Conservation (phyloP, 495 filamentous ascomycete genomes). For the Lasiosphaeria miniovina region DNA sequence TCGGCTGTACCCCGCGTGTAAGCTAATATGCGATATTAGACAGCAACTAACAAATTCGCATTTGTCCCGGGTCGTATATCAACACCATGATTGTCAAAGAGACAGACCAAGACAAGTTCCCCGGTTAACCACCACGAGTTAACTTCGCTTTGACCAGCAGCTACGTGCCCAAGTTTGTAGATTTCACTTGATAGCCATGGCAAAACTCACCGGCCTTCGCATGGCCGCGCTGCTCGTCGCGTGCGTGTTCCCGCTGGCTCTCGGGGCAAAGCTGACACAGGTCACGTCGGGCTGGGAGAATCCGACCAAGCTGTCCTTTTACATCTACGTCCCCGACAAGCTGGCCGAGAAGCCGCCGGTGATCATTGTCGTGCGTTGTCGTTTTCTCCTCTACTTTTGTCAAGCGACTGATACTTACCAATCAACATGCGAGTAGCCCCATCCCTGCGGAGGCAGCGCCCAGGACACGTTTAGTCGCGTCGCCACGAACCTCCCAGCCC, state of each 20-base stretch:
- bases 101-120: no score
- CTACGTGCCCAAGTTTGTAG: no score
- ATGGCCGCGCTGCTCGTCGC: not conserved
- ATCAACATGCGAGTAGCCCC: not conserved
- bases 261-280: slow-evolving; percentile 11
- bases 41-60: not conserved
- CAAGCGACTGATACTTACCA: slow-evolving; percentile 12
- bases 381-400: slow-evolving; percentile 36
- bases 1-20: not conserved
- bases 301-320: not conserved
- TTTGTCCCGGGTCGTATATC: not conserved
- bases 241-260: not conserved
- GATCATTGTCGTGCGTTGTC: slow-evolving; percentile 42
- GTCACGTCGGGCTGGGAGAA: slow-evolving; percentile 10
- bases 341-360: slow-evolving; percentile 49
- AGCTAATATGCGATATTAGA: not conserved
- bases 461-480: slow-evolving; percentile 13
- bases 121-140: no score
- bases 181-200: not conserved
- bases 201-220: not conserved
- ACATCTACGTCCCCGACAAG: slow-evolving; percentile 50
- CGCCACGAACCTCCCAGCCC: slow-evolving; percentile 1
- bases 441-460: slow-evolving; percentile 17
- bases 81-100: no score
- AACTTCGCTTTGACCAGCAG: no score